Conservation (phyloP, 2,329 filamentous ascomycete species). For the Paecilomyces sp. region DNA sequence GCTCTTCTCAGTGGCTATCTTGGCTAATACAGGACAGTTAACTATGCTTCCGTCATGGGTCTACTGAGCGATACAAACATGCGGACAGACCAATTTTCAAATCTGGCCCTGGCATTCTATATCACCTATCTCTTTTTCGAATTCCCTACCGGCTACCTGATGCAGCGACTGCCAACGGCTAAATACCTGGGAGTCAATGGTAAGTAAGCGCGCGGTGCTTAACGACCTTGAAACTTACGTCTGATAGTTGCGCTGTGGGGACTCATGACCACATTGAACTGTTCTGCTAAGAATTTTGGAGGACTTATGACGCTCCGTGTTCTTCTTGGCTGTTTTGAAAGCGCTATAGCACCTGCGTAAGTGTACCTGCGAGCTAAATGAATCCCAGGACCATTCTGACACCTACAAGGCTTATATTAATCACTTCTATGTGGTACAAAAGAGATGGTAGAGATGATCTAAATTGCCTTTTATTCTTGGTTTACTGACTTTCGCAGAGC, state of each 20-base stretch:
- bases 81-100: conserved; percentile 52
- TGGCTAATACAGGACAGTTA: conserved; percentile 24
- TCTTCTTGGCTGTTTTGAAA: conserved; percentile 48
- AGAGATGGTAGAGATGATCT: conserved; percentile 19
- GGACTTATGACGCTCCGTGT: conserved; percentile 44
- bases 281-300: conserved; percentile 45
- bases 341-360: conserved; percentile 45
- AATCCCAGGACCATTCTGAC: conserved; percentile 2
- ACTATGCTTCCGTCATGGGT: conserved; percentile 54
- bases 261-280: conserved; percentile 40
- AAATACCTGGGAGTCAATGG: conserved; percentile 45
- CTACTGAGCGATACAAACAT: conserved; percentile 48
- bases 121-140: conserved; percentile 53
- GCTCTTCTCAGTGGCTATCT: not conserved
- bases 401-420: conserved; percentile 39
- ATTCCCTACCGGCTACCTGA: conserved; percentile 50
- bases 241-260: conserved; percentile 35
- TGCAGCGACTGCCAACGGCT: conserved; percentile 48
- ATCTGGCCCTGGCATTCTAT: conserved; percentile 53
- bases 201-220: conserved; percentile 3
- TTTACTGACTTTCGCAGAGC: conserved; percentile 34
- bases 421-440: conserved; percentile 51
- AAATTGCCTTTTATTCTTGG: not conserved
- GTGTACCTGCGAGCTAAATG: not conserved
- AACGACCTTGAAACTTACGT: conserved; percentile 20